These are phyloP conservation scores for Fragaria iinumae DNA, from an alignment of 306 rosid species.

Conservation along the genomic window DNA sequence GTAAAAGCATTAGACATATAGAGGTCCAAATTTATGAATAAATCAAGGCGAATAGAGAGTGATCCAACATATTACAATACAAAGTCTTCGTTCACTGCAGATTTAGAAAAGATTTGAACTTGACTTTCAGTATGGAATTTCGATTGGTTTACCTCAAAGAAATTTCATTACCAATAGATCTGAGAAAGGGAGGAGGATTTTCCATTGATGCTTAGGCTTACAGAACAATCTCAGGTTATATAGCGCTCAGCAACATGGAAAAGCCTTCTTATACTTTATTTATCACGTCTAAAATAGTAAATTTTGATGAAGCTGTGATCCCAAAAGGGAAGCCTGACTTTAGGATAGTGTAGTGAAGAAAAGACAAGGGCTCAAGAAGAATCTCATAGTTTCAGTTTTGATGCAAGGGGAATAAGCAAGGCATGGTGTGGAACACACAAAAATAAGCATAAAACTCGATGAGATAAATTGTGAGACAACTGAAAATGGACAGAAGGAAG, in stretches of 20 bases:
- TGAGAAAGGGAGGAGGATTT: not conserved
- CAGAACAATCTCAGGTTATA: not conserved
- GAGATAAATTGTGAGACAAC: not conserved
- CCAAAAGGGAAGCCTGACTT: not conserved
- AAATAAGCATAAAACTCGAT: not conserved
- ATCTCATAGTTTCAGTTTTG: not conserved
- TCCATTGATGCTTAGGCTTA: not conserved
- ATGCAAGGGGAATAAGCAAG: not conserved
- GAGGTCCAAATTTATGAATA: not conserved
- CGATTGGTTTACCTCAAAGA: not conserved
- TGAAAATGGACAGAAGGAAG: not conserved
- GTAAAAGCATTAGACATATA: not conserved
- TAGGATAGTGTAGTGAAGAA: not conserved
- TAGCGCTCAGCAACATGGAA: not conserved
- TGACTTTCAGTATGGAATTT: not conserved
- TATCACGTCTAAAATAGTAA: not conserved
- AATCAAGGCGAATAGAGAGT: not conserved
- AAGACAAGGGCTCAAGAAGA: not conserved
- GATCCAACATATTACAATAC: not conserved
- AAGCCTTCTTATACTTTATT: not conserved
- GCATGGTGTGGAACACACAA: not conserved
- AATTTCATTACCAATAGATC: not conserved
- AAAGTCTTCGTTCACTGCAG: not conserved
- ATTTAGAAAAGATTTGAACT: not conserved
- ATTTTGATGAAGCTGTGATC: not conserved